Conservation (phyloP, 352 stramenopile species). For the Globisporangium lucens region DNA sequence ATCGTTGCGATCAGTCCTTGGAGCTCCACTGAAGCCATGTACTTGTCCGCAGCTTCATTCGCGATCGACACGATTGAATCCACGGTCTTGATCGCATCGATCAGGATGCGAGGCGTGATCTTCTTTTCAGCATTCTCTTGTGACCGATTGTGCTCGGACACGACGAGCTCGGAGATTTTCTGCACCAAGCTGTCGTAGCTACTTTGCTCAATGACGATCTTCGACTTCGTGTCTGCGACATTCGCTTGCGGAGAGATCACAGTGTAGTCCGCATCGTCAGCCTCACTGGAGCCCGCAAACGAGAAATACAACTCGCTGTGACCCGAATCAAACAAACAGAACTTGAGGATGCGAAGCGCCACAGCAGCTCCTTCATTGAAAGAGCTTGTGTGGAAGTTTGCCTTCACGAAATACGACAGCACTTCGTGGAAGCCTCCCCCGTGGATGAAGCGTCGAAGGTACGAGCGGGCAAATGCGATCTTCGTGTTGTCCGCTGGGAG, state of each 20-base stretch:
- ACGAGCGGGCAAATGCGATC: constrained; percentile 54
- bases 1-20: constrained; percentile 51
- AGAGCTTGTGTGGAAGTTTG: constrained; percentile 61
- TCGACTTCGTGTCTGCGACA: constrained; percentile 23
- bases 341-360: constrained; percentile 80
- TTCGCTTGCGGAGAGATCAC: constrained; percentile 12
- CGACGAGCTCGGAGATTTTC: constrained; percentile 77
- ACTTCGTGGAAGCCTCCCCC: constrained; percentile 81
- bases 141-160: constrained; percentile 58
- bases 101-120: constrained; percentile 66
- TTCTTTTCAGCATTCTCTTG: constrained; percentile 35
- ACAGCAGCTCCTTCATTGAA: constrained; percentile 86
- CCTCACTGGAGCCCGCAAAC: constrained; percentile 15
- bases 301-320: constrained; percentile 49
- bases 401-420: constrained; percentile 75
- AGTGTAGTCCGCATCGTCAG: constrained; percentile 21
- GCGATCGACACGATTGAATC: constrained; percentile 75
- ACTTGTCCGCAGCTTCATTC: constrained; percentile 59
- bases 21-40: constrained; percentile 45
- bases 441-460: constrained; percentile 70
- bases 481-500: constrained; percentile 66
- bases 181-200: constrained; percentile 70
- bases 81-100: constrained; percentile 83
- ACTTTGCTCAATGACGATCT: constrained; percentile 51
- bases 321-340: constrained; percentile 75